Base-by-base conservation (phyloP, 768 basidiomycete genomes). In the Auriscalpium orientale region DNA sequence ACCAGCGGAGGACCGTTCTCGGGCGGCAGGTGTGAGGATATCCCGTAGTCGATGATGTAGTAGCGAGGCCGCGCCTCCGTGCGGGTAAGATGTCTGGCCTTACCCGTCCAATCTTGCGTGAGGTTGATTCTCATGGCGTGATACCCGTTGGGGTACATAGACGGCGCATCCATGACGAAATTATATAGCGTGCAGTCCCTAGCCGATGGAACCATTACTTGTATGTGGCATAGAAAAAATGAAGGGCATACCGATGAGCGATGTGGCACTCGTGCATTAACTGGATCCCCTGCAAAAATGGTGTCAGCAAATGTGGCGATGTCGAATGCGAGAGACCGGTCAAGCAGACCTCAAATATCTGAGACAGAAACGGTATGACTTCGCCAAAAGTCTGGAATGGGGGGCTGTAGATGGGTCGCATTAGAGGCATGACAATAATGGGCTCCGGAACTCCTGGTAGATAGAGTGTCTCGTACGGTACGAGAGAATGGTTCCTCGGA, bases 351-450 rank as follows among this genome's bases (percentile, higher is more conserved):
- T 69, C 61, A 28, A 68, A 51, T 1, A 64, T 36, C 43, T 68
- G 66, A 2, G 56, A 33, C 4, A 67, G 53, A 46, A 62, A 69
- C 11, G 61, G 62, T 3, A 69, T 48, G 6, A 60, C 59, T 44
- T 69, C 68, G 8, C 60, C 68, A 11, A 61, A 54, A 4, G 65
- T 65, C 22, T 60, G 54, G 46, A 67, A 69, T 11, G 22, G 57
- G n/a, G 68, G 66, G 21, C 58, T 51, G 22, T 66, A 46, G 51
- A 56, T 58, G 1, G 45, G 38, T 1, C 63, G 51, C 3, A 67
- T 55, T 16, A 60, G 55, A 16, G 68, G 66, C 57, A 65, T 60
- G 20, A 67, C 56, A 45, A 63, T 50, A 13, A 55, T 15, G 10
- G 58, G 53, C 6, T 53, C 54, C 13, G 50, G 40, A 1, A 53